A percentile compares a stretch with the other conserved stretches of the same genome.
Evolutionary conservation across 176 grass and related monocot species (phyloP).

Genomic region (Juncus inflexus): DNA sequence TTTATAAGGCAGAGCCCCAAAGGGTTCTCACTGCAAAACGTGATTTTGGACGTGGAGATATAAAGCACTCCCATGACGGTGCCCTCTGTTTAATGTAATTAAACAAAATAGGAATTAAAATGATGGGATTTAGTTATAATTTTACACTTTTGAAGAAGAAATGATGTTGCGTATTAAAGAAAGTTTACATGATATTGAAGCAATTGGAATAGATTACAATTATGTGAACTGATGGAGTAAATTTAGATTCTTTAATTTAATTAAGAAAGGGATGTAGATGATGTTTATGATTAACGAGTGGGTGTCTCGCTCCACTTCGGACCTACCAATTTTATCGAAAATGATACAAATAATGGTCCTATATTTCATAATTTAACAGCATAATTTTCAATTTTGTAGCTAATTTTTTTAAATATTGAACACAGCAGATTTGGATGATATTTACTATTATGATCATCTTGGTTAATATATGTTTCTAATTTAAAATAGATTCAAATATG

Average conservation of each 20-base stretch:
- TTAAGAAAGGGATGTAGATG: not conserved
- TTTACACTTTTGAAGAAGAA: not conserved
- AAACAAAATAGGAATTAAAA: no score
- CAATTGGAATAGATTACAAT: not conserved
- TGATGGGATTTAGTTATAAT: not conserved
- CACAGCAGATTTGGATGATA: no score
- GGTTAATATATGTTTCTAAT: no score
- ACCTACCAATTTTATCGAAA: no score
- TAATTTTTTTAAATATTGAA: no score
- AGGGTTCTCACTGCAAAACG: slow-evolving; percentile 86
- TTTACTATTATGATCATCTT: no score
- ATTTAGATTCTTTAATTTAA: not conserved
- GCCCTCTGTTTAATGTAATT: slow-evolving; percentile 67
- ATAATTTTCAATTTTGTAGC: no score
- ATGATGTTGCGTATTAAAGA: no score
- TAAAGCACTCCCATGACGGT: slow-evolving; percentile 90
- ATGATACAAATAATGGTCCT: no score
- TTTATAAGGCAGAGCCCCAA: slow-evolving; percentile 53
- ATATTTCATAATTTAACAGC: no score
- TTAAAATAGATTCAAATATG: no score
- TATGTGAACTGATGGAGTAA: not conserved
- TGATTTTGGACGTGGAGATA: slow-evolving; percentile 83
- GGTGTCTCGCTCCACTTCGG: no score
- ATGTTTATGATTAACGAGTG: slow-evolving; percentile 37
- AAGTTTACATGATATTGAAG: not conserved